These are phyloP conservation scores for Chaetomiaceae sp. DNA, from an alignment of 2,329 filamentous ascomycete species.

Conservation along the genomic window DNA sequence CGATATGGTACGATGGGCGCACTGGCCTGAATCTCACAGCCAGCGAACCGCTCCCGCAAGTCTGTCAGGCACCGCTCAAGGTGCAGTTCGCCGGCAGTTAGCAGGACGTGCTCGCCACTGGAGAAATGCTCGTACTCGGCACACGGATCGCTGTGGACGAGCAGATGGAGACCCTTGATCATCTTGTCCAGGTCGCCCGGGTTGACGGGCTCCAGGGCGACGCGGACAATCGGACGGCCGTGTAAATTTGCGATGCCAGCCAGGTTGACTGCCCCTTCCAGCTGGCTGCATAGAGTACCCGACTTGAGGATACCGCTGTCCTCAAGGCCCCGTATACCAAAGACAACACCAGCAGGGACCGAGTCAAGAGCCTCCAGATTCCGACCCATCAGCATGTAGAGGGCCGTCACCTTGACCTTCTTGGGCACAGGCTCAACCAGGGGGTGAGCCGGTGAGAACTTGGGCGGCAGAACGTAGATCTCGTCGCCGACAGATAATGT, in stretches of 20 bases:
- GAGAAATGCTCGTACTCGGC: constrained; percentile 91
- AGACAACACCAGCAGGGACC: constrained; percentile 90
- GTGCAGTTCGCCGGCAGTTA: constrained; percentile 92
- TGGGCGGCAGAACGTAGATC: constrained; percentile 86
- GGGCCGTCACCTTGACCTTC: constrained; percentile 76
- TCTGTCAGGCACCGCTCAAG: constrained; percentile 92
- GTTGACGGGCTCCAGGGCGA: constrained; percentile 89
- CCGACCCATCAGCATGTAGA: constrained; percentile 96
- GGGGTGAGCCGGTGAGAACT: constrained; percentile 80
- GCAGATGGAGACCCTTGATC: constrained; percentile 78
- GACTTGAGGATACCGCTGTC: constrained; percentile 87
- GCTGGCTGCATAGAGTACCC: constrained; percentile 83
- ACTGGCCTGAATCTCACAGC: constrained; percentile 90
- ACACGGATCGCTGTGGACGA: constrained; percentile 93
- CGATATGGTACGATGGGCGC: constrained; percentile 93
- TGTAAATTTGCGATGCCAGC: constrained; percentile 74
- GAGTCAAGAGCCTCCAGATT: constrained; percentile 76
- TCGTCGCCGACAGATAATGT: constrained; percentile 84
- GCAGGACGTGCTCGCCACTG: constrained; percentile 89
- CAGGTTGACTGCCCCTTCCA: constrained; percentile 83
- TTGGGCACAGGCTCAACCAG: constrained; percentile 68
- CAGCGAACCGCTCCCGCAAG: constrained; percentile 84
- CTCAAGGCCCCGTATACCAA: constrained; percentile 88
- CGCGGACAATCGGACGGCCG: constrained; percentile 87
- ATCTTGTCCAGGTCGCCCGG: constrained; percentile 91